Base-by-base conservation (phyloP, 306 rosid species). In the Senna siamea region DNA sequence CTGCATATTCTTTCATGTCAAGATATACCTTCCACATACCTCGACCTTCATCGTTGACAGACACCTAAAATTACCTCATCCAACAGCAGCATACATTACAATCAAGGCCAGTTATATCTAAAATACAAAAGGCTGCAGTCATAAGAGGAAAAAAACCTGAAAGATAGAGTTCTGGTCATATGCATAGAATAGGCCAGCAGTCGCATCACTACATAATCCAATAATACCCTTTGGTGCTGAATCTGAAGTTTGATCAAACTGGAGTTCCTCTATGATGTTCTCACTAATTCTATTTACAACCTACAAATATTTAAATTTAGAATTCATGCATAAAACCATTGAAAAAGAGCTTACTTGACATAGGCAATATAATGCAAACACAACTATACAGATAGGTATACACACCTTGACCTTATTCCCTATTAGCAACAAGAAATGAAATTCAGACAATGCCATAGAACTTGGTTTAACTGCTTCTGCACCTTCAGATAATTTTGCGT, bases 21-120 rank as follows among this genome's bases (percentile, higher is more conserved):
- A 94, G 84, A 83, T 91, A 89, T 72, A 94, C 97, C 86, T 94
- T 91, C 97, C 98, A 94, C 98, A 94, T 94, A 81, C 87, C 98
- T 75, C 78, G 85, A 70, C 98, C 96, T 85, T 94, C 97, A 77
- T 94, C 98, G 74, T 89, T 91, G 78, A 94, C 83, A 72, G 97
- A 91, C 73, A 94, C 97, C 98, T 93, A 81, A 51, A 73, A 79
- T 73, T 55, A 75, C 78, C 82, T 82, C 38, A 85, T 70, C 66
- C 73, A 70, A 47, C 15, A 79, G 77, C 53, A 73, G 69, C 63
- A 53, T 40, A 68, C 64, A 61, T 69, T 64, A 76, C 62, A 81
- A 62, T 69, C 38, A 48, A 69, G 65, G 23, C 19, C 52, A 78
- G 43, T 75, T 47, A 64, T 54, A 75, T 32, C 51, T 51, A 41